Evolutionary conservation across 257 asterid genomes (phyloP).

Genomic region (Solanum corneliomulleri): DNA sequence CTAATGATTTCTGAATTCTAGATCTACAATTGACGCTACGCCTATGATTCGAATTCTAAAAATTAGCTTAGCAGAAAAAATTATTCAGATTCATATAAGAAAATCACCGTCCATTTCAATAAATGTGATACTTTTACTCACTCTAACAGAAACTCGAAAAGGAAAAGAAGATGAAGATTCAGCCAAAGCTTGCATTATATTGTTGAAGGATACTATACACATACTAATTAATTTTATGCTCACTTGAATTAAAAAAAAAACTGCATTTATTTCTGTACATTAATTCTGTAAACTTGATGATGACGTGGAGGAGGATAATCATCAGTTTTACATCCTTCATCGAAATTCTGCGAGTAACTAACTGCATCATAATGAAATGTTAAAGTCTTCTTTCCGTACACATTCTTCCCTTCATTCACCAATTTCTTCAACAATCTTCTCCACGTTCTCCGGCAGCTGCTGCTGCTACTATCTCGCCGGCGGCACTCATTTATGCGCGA

Average conservation of each 20-base stretch:
- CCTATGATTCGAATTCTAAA: neutral
- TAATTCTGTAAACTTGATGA: constrained; percentile 16
- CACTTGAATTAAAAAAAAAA: neutral
- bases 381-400: constrained; percentile 23
- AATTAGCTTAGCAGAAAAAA: too few relatives aligned
- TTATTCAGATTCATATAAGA: too few relatives aligned
- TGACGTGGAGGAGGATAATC: constrained; percentile 18
- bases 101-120: neutral
- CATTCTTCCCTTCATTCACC: constrained; percentile 52
- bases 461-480: neutral
- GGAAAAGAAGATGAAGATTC: neutral
- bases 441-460: constrained; percentile 16
- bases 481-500: constrained; percentile 27
- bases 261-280: neutral
- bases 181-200: neutral
- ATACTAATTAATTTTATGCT: neutral
- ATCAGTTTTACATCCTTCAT: constrained; percentile 55
- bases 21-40: neutral
- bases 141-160: neutral
- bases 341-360: constrained; percentile 80
- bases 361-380: constrained; percentile 77
- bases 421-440: constrained; percentile 45
- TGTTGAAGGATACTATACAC: neutral
- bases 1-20: neutral
- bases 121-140: neutral